Percentiles rank a stretch among this genome's conserved stretches.
Conservation (phyloP, 179 eudicot species). For the Vitellaria paradoxa region DNA sequence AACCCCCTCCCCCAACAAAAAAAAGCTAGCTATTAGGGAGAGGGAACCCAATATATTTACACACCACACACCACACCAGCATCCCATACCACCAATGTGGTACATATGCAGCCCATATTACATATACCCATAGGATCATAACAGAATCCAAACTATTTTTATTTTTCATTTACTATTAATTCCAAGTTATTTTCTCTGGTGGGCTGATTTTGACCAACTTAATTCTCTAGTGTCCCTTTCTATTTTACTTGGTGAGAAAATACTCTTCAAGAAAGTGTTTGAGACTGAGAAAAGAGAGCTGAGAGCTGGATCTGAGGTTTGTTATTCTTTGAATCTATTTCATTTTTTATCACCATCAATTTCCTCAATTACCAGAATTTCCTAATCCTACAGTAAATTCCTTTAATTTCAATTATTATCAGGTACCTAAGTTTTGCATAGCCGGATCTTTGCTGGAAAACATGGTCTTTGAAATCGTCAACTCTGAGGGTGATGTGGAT, state of each 20-base stretch:
- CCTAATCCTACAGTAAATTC: neutral
- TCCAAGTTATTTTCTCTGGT: neutral
- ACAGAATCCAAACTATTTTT: too few relatives aligned
- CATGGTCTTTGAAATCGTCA: constrained; percentile 46
- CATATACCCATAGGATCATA: too few relatives aligned
- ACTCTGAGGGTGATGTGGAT: constrained; percentile 51
- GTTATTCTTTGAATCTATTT: constrained; percentile 16
- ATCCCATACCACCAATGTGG: too few relatives aligned
- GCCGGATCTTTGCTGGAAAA: constrained; percentile 48
- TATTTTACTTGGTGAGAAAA: constrained; percentile 21
- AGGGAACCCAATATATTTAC: too few relatives aligned
- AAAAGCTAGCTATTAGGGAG: too few relatives aligned
- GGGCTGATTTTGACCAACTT: neutral
- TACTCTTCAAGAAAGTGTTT: constrained; percentile 30
- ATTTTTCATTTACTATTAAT: neutral
- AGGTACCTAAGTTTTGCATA: constrained; percentile 52
- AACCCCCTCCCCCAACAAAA: too few relatives aligned
- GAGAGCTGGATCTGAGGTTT: constrained; percentile 37
- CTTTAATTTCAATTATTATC: constrained; percentile 6
- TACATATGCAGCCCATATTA: too few relatives aligned
- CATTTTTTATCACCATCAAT: constrained; percentile 1
- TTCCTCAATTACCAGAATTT: too few relatives aligned
- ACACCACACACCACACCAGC: too few relatives aligned
- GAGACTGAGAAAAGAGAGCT: constrained; percentile 54
- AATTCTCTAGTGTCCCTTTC: constrained; percentile 45